Evolutionary conservation across 2,329 filamentous ascomycete species (phyloP), one percentile per base, ranked within the genome.

Genomic region (Alternaria tenuissima): DNA sequence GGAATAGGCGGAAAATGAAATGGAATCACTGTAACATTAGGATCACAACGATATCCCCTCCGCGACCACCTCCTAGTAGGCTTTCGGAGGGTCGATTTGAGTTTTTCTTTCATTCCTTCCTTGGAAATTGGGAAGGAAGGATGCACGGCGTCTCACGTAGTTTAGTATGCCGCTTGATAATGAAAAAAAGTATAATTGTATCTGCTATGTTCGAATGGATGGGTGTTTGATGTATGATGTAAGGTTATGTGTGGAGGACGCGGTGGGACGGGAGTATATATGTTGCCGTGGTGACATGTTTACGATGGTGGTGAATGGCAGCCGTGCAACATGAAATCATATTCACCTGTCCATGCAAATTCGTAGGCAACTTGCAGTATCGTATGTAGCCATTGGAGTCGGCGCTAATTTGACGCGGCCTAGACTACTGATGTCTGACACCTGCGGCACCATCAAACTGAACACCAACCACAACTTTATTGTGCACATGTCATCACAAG

Each of bases 1-100:
- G 57, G 64, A 59, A 59, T 64, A 53, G 64, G 60, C 55, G 58
- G 32, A 62, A 61, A 66, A 58, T 52, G 62, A 58, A 66, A 55
- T 39, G 52, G 52, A 49, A 58, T 57, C 57, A 61, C 48, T 72
- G 69, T 72, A 72, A 66, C 59, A 72, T 62, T 72, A 72, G 61
- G 48, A 61, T 66, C 53, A 63, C 47, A 61, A 64, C 59, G 65
- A 70, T 72, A 72, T 65, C 62, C 66, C 62, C 60, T 62, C 57
- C 51, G 42, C 55, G 38, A 41, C 38, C 52, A 59, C 65, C 66
- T 67, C 59, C 49, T 52, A 42, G 57, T 57, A 63, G 67, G 67
- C 57, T 59, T 63, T 47, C 52, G 61, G 65, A 63, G 62, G 66
- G 59, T 58, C 24, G 18, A 20, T 59, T 55, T 59, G 39, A 60